These are phyloP conservation scores for Sanghuangporus weigelae DNA, from an alignment of 1,284 basidiomycete species.

Conservation along the genomic window DNA sequence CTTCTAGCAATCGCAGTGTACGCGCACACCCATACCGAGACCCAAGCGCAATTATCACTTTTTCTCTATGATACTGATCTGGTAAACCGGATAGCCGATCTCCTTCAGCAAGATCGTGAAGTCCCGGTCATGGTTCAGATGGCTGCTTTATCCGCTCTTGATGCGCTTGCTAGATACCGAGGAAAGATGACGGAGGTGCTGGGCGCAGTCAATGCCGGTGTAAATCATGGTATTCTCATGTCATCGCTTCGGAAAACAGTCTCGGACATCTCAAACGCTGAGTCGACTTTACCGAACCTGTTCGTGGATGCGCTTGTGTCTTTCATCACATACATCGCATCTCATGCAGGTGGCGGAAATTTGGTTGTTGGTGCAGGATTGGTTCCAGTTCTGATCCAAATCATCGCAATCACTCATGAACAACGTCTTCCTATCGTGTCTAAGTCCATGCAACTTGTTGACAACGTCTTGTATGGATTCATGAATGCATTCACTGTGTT, in stretches of 20 bases:
- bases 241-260: conserved; percentile 79
- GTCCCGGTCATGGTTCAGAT: conserved; percentile 72
- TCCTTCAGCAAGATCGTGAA: conserved; percentile 74
- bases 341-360: conserved; percentile 79
- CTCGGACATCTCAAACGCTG: conserved; percentile 58
- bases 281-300: conserved; percentile 67
- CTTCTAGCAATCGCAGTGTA: conserved; percentile 89
- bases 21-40: conserved; percentile 79
- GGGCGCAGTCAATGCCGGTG: conserved; percentile 88
- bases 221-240: conserved; percentile 95
- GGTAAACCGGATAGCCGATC: conserved; percentile 81
- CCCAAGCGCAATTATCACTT: conserved; percentile 71
- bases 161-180: conserved; percentile 85
- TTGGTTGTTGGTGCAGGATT: conserved; percentile 98
- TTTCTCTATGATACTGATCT: conserved; percentile 96
- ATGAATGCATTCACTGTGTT: conserved; percentile 87
- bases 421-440: conserved; percentile 69
- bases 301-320: conserved; percentile 85
- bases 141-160: conserved; percentile 83
- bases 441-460: conserved; percentile 89
- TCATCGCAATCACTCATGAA: conserved; percentile 73
- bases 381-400: conserved; percentile 83
- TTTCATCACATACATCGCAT: conserved; percentile 85
- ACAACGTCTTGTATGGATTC: conserved; percentile 89
- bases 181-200: conserved; percentile 83